Evolutionary conservation across 2,329 filamentous ascomycete species (phyloP).

Genomic region (Fusarium circinatum): DNA sequence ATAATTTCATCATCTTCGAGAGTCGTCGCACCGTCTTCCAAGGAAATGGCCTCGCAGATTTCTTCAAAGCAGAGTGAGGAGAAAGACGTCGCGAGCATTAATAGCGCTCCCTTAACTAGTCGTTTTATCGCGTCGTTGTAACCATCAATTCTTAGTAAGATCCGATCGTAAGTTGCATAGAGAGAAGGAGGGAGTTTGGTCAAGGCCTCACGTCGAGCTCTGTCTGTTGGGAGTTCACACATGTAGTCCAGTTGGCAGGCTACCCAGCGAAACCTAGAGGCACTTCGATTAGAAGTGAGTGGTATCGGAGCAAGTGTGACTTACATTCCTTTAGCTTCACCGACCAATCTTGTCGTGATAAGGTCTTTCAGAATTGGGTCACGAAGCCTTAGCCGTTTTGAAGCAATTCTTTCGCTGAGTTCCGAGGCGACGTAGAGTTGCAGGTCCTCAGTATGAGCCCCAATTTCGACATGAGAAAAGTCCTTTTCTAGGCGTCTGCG

Average conservation of each 20-base stretch:
- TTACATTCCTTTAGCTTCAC: not conserved
- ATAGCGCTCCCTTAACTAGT: not conserved
- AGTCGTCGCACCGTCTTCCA: not conserved
- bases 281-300: too few species aligned
- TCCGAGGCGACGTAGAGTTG: conserved; percentile 1
- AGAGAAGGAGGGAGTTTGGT: not conserved
- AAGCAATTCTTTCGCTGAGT: not conserved
- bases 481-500: not conserved
- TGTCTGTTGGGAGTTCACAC: not conserved
- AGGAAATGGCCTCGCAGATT: not conserved
- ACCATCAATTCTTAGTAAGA: not conserved
- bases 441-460: conserved; percentile 19
- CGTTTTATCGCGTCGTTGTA: not conserved
- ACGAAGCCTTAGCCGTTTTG: not conserved
- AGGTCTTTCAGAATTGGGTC: not conserved
- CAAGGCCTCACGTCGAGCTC: not conserved
- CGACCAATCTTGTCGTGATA: not conserved
- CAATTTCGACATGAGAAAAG: conserved; percentile 8
- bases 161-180: not conserved
- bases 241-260: not conserved
- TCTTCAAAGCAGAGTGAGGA: not conserved
- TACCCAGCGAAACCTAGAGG: not conserved
- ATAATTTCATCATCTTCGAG: not conserved
- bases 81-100: not conserved
- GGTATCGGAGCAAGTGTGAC: not conserved